Base-by-base conservation (phyloP, 805 yeast genomes). In the Suhomyces faveliae region DNA sequence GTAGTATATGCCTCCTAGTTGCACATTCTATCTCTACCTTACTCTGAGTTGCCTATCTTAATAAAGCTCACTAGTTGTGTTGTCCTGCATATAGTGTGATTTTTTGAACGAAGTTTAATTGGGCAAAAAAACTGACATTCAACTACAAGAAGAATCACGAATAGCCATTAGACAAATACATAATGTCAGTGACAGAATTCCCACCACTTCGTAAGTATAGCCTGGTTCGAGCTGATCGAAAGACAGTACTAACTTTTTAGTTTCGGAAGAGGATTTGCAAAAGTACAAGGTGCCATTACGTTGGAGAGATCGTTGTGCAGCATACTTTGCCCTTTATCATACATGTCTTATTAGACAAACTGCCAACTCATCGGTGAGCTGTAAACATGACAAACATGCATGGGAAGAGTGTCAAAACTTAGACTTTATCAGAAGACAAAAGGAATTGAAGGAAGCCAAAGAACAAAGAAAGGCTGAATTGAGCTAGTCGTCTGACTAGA, bases 381-480 rank as follows among this genome's bases (percentile, higher is more conserved):
- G 96, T 59, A 74, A 78, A 49, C 85, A 85, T 54, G 89, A 85
- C 70, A 81, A 89, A 64, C 95, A 89, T 58, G 83, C 76, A 37
- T 89, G 90, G 76, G 96, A 88, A 66, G 86, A 86, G 63, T 88
- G 96, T 66, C 87, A 88, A 68, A 85, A 85, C 64, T 67, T 83
- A 66, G 96, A 89, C 63, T 87, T 85, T 72, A 78, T 83, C 64
- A 80, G 94, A 72, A 80, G 96, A 68, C 87, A 85, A 49, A 75
- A 81, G 62, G 91, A 85, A 69, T 73, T 86, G 65, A 78, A 81
- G 60, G 76, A 75, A 49, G 68, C 76, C 56, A 84, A 82, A 63
- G 77, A 66, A 47, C 54, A 64, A 50, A 57, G 63, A 61, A 68
- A 63, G 55, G 63, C 58, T 25, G 66, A 60, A 54, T 38, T 45